Evolutionary conservation across 1,284 basidiomycete genomes (phyloP).

Genomic region (Irpex rosettiformis): DNA sequence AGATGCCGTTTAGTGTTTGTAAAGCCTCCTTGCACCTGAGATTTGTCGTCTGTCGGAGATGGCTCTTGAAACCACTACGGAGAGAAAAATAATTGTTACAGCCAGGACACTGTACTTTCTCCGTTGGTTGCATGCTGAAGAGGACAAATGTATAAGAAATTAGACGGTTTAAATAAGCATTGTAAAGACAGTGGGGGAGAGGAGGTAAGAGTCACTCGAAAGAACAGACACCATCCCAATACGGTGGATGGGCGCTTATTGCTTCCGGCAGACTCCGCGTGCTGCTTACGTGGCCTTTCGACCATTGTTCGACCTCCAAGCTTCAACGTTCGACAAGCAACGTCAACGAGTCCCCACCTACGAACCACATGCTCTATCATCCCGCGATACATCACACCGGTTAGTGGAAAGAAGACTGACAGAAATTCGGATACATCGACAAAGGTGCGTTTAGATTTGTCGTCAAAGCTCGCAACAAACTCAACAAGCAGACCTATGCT

Average conservation of each 20-base stretch:
- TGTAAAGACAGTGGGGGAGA: no score
- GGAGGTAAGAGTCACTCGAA: no score
- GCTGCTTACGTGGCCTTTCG: no score
- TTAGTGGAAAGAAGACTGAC: slow-evolving; percentile 84
- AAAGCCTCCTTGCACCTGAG: neutral
- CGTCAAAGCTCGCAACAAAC: slow-evolving; percentile 88
- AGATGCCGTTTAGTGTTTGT: neutral
- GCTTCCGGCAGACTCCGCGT: no score
- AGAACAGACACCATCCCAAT: no score
- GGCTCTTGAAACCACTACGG: neutral
- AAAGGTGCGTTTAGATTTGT: slow-evolving; percentile 93
- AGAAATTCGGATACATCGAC: slow-evolving; percentile 77
- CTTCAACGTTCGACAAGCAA: no score
- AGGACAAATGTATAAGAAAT: no score
- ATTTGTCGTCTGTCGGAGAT: neutral
- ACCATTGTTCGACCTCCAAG: no score
- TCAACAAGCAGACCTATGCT: slow-evolving; percentile 71
- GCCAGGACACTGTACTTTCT: no score
- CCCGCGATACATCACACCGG: slow-evolving; percentile 51
- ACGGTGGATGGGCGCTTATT: no score
- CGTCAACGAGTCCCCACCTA: slow-evolving; percentile 51
- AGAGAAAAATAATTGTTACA: neutral
- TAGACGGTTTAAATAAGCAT: no score
- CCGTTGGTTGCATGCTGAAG: no score
- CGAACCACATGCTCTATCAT: slow-evolving; percentile 46